phyloP scores from a whole-genome alignment of 2,329 filamentous ascomycete genomes.

The Aureobasidium zeae region DNA sequence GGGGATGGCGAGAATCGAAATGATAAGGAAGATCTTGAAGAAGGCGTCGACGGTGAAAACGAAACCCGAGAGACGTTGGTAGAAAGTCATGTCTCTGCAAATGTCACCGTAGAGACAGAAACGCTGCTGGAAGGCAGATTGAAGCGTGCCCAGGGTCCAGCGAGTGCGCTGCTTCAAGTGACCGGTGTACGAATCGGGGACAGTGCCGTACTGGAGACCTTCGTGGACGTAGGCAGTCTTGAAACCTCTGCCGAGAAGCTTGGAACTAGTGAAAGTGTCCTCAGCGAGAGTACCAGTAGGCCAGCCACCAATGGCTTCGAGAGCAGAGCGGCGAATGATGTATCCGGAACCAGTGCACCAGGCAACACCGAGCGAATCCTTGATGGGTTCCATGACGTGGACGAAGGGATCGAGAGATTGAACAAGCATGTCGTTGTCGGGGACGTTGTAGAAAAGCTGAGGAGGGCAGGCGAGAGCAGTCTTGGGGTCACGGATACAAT shows the following conservation, averaged over 20 bases:
- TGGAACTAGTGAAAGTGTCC: conserved; percentile 50
- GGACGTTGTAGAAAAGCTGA: conserved; percentile 55
- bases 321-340: conserved; percentile 48
- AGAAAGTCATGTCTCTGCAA: conserved; percentile 44
- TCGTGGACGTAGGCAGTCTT: conserved; percentile 53
- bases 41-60: conserved; percentile 31
- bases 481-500: conserved; percentile 46
- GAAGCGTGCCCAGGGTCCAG: conserved; percentile 47
- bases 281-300: conserved; percentile 52
- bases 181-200: conserved; percentile 47
- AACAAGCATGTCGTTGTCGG: conserved; percentile 48
- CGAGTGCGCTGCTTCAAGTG: conserved; percentile 50
- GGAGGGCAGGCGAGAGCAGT: conserved; percentile 52
- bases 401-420: conserved; percentile 52
- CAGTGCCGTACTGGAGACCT: conserved; percentile 50
- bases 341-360: conserved; percentile 59
- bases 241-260: conserved; percentile 53
- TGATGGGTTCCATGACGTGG: conserved; percentile 42
- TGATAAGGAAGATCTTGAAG: conserved; percentile 48
- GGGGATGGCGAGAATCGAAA: conserved; percentile 50
- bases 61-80: conserved; percentile 42
- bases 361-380: conserved; percentile 43
- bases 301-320: conserved; percentile 54
- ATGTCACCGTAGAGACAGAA: conserved; percentile 42
- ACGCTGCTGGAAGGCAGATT: conserved; percentile 51